Base-by-base conservation (phyloP, 352 stramenopile species). In the Globisporangium yorkense region DNA sequence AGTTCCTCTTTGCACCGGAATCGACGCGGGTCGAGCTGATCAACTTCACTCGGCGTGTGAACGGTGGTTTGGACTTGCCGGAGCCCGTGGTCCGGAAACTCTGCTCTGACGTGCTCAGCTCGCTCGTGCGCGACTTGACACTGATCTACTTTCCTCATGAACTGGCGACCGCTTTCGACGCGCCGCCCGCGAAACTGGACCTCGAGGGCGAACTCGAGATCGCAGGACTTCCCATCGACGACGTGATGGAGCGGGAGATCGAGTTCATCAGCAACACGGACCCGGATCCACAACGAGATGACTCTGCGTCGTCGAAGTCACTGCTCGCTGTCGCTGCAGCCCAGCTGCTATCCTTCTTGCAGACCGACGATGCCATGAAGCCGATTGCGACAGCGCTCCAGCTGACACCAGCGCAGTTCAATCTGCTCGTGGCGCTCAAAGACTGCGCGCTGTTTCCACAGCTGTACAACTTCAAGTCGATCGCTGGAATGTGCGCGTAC, bases 11-110 rank as follows among this genome's bases (percentile, higher is more conserved):
- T 21, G 64, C 64, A 0, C 67, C 75, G 0, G 80, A 90, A 1
- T 62, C 79, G 4, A 88, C 77, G 3, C 67, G 72, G 2, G 77
- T 92, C 9, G 82, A 89, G 54, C 57, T 92, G 27, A 67, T 69
- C 16, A 89, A 88, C 50, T 90, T 91, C 49, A 79, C 67, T 18
- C 67, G 80, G 7, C 74, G 78, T 1, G 80, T 86, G 3, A 76
- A 80, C 59, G 82, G 82, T 43, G 83, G 83, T 15, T 65, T 92
- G 37, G 80, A 90, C 58, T 46, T 92, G 3, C 83, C 83, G 0
- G 83, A 90, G 56, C 60, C 72, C 1, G 75, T 90, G 18, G 77
- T 89, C 3, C 80, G 81, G 31, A 89, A 89, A 56, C 67, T 92
- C 29, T 83, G 80, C 61, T 76, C 70, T 0, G 70, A 92, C 20